A percentile compares a stretch with the other conserved stretches of the same genome.
Conservation (phyloP, 2,329 filamentous ascomycete species). For the Alternaria alternata region DNA sequence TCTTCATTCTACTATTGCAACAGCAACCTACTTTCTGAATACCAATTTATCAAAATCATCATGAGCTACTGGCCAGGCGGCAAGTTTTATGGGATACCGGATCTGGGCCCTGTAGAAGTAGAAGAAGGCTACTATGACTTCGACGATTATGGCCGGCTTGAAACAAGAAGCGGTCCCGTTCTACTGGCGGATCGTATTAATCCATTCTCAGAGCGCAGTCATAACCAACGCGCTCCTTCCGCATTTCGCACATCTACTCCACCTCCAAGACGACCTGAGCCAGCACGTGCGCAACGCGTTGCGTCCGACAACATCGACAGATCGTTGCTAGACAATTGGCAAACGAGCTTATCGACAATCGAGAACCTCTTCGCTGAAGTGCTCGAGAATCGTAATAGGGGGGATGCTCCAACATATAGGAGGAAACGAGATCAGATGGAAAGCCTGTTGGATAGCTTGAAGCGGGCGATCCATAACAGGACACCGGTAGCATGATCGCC, state of each 20-base stretch:
- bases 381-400: background rate
- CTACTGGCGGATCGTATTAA: background rate
- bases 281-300: background rate
- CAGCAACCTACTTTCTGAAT: background rate
- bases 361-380: background rate
- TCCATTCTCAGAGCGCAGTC: background rate
- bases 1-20: background rate
- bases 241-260: background rate
- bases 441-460: background rate
- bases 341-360: background rate
- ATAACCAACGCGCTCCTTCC: background rate
- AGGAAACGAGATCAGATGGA: background rate
- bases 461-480: background rate
- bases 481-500: background rate
- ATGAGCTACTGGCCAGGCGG: background rate
- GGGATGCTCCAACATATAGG: background rate
- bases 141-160: background rate
- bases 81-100: background rate
- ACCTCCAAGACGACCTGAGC: background rate
- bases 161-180: too few species aligned
- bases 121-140: background rate
- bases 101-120: background rate
- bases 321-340: background rate
- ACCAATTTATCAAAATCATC: background rate
- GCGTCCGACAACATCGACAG: background rate